Conservation (phyloP, 768 basidiomycete species). For the Boletus vermiculosoides region DNA sequence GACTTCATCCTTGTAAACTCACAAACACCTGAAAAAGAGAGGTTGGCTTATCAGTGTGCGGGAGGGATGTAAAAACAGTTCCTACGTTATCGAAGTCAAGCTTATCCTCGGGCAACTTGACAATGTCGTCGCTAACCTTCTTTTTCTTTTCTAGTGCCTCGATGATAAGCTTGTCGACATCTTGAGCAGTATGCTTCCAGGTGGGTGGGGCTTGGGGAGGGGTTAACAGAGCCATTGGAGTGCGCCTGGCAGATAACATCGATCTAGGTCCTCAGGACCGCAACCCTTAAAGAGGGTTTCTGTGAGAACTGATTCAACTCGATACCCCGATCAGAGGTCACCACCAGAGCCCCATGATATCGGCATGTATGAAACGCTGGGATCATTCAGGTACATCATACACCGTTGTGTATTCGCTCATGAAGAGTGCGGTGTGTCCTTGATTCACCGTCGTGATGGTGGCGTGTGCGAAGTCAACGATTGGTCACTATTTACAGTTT, state of each 20-base stretch:
- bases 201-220: slow-evolving; percentile 65
- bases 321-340: neutral
- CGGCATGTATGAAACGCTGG: neutral
- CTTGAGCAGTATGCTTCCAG: slow-evolving; percentile 66
- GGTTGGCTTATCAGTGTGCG: neutral
- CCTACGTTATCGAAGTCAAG: slow-evolving; percentile 68
- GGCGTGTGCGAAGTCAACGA: neutral
- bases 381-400: too few relatives aligned
- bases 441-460: neutral
- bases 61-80: slow-evolving; percentile 1
- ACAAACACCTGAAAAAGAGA: slow-evolving; percentile 61
- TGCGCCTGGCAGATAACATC: neutral
- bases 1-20: slow-evolving; percentile 31
- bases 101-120: slow-evolving; percentile 51
- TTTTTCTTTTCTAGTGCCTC: slow-evolving; percentile 58
- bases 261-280: neutral
- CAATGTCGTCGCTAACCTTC: slow-evolving; percentile 56
- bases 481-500: too few relatives aligned
- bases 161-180: slow-evolving; percentile 56
- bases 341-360: neutral
- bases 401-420: neutral
- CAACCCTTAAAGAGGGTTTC: too few relatives aligned
- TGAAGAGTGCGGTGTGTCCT: neutral
- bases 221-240: slow-evolving; percentile 44
- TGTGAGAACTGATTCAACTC: too few relatives aligned